Evolutionary conservation across 495 filamentous ascomycete species (phyloP).

Genomic region (Penicillium cinerascens): DNA sequence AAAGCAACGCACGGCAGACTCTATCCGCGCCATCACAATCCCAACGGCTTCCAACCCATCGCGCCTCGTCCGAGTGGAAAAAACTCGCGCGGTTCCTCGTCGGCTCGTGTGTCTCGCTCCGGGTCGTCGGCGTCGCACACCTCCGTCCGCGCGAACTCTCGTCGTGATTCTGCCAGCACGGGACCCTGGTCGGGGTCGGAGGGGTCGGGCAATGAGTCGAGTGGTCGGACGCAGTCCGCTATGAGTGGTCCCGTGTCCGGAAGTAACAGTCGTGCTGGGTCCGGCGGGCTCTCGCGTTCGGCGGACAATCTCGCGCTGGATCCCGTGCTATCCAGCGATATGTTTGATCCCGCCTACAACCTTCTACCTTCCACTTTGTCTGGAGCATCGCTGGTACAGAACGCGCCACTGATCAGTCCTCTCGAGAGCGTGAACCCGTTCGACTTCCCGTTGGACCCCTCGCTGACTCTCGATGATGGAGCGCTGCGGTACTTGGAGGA

Average conservation of each 20-base stretch:
- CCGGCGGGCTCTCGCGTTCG: slow-evolving; percentile 4
- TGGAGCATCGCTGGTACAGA: slow-evolving; percentile 4
- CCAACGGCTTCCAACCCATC: slow-evolving; percentile 35
- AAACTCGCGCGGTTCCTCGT: slow-evolving; percentile 6
- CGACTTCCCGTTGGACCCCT: slow-evolving; percentile 23
- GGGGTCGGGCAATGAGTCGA: slow-evolving; percentile 11
- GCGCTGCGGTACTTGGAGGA: slow-evolving; percentile 18
- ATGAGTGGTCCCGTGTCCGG: background rate
- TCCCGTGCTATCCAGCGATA: slow-evolving; percentile 3
- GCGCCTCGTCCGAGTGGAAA: slow-evolving; percentile 30
- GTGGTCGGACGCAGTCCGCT: background rate
- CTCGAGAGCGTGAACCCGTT: slow-evolving; percentile 19
- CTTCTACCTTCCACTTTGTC: slow-evolving; percentile 10
- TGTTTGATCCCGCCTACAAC: slow-evolving; percentile 23
- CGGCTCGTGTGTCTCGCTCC: slow-evolving; percentile 12
- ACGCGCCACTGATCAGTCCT: slow-evolving; percentile 18
- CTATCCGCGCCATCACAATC: slow-evolving; percentile 25
- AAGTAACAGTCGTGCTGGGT: background rate
- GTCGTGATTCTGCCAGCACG: background rate
- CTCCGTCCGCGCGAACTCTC: slow-evolving; percentile 3
- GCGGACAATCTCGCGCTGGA: slow-evolving; percentile 9
- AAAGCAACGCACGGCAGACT: slow-evolving; percentile 33
- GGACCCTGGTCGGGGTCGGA: slow-evolving; percentile 26
- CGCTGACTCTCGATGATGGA: slow-evolving; percentile 13
- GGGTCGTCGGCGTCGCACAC: slow-evolving; percentile 13